These are phyloP conservation scores for Aspergillus nomiae DNA, from an alignment of 2,329 filamentous ascomycete species.

Conservation along the genomic window DNA sequence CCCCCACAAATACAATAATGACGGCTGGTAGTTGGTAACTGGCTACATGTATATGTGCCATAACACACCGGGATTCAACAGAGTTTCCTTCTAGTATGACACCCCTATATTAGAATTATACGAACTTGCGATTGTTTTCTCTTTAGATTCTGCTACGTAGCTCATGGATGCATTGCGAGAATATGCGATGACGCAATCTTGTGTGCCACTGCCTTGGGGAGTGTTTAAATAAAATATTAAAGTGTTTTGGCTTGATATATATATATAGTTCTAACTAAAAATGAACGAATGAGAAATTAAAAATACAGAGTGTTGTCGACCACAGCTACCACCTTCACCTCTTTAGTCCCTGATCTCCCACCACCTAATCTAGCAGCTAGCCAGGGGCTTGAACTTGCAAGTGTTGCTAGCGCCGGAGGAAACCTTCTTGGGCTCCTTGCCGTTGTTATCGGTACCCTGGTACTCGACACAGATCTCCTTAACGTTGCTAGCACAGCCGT, in stretches of 20 bases:
- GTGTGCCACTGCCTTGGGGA: background rate
- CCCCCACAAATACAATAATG: background rate
- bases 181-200: background rate
- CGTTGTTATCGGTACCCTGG: background rate
- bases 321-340: background rate
- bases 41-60: background rate
- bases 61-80: background rate
- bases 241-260: background rate
- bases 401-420: background rate
- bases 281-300: background rate
- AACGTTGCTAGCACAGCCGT: slow-evolving; percentile 2
- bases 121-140: background rate
- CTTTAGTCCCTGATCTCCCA: background rate
- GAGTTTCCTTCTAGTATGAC: background rate
- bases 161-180: background rate
- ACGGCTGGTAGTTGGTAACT: background rate
- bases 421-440: slow-evolving; percentile 6
- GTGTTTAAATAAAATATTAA: background rate
- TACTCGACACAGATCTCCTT: slow-evolving; percentile 6
- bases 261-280: background rate
- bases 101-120: background rate
- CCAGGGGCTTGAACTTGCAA: background rate
- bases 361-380: background rate
- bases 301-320: background rate
- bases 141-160: background rate